phyloP scores from a whole-genome alignment of 805 yeast species.

The Hanseniaspora singularis region DNA sequence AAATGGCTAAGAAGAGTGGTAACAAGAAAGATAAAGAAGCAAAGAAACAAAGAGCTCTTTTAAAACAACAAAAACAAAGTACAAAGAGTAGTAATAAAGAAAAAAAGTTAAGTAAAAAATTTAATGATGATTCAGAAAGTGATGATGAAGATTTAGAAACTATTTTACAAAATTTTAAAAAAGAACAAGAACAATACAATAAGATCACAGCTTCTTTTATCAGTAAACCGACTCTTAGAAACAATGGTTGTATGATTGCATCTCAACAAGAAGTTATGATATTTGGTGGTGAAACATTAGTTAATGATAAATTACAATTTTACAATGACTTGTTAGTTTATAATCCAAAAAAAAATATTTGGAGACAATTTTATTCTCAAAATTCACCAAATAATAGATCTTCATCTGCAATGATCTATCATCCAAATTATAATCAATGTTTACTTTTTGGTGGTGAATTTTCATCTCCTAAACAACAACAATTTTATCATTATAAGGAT shows the following conservation, averaged over 20 bases:
- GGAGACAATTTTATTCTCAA: conserved; percentile 70
- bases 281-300: conserved; percentile 79
- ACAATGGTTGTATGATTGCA: conserved; percentile 64
- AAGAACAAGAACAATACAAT: conserved; percentile 68
- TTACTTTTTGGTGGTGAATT: conserved; percentile 93
- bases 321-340: conserved; percentile 71
- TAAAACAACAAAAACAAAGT: conserved; percentile 62
- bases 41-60: conserved; percentile 78
- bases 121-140: conserved; percentile 64
- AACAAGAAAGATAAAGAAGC: conserved; percentile 75
- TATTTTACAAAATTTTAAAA: conserved; percentile 61
- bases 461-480: conserved; percentile 87
- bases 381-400: conserved; percentile 88
- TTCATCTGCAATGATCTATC: conserved; percentile 86
- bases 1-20: conserved; percentile 68
- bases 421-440: conserved; percentile 69
- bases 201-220: conserved; percentile 52
- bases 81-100: conserved; percentile 62
- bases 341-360: conserved; percentile 60
- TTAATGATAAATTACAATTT: conserved; percentile 31
- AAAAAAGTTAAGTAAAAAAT: conserved; percentile 51
- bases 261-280: conserved; percentile 63
- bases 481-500: conserved; percentile 92
- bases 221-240: conserved; percentile 52
- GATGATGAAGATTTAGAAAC: conserved; percentile 82